phyloP scores from a whole-genome alignment of 2,329 filamentous ascomycete genomes.

The Cordyceps farinosa region DNA sequence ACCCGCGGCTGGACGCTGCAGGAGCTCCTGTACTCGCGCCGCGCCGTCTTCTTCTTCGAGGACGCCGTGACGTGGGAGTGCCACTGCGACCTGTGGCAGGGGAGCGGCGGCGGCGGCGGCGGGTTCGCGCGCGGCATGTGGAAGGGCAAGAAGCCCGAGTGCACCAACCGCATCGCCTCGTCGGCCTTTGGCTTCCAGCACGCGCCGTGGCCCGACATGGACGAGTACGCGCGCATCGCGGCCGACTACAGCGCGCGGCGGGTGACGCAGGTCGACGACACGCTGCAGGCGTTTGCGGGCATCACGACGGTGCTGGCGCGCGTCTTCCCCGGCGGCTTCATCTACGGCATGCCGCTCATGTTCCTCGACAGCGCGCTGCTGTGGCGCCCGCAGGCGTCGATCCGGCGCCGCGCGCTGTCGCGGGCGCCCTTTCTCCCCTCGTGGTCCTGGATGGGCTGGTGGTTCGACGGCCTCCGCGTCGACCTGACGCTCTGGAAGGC shows the following conservation, averaged over 20 bases:
- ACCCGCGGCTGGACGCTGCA: conserved; percentile 43
- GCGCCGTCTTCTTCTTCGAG: conserved; percentile 42
- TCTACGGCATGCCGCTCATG: conserved; percentile 45
- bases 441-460: conserved; percentile 49
- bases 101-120: conserved; percentile 19
- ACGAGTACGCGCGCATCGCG: conserved; percentile 42
- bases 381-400: conserved; percentile 43
- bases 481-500: conserved; percentile 42
- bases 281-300: conserved; percentile 40
- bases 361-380: conserved; percentile 44
- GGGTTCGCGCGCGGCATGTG: neutral
- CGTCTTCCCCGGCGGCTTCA: conserved; percentile 40
- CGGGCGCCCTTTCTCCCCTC: conserved; percentile 39
- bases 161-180: conserved; percentile 30
- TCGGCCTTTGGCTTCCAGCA: conserved; percentile 39
- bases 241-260: conserved; percentile 42
- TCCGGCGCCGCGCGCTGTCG: conserved; percentile 36
- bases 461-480: conserved; percentile 42
- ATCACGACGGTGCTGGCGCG: conserved; percentile 41
- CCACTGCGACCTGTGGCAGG: conserved; percentile 43
- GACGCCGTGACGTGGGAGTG: conserved; percentile 44
- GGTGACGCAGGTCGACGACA: conserved; percentile 40
- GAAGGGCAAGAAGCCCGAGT: conserved; percentile 30
- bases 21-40: conserved; percentile 41
- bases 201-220: conserved; percentile 43